phyloP scores from a whole-genome alignment of 495 filamentous ascomycete genomes.

The Xylaria scruposa region DNA sequence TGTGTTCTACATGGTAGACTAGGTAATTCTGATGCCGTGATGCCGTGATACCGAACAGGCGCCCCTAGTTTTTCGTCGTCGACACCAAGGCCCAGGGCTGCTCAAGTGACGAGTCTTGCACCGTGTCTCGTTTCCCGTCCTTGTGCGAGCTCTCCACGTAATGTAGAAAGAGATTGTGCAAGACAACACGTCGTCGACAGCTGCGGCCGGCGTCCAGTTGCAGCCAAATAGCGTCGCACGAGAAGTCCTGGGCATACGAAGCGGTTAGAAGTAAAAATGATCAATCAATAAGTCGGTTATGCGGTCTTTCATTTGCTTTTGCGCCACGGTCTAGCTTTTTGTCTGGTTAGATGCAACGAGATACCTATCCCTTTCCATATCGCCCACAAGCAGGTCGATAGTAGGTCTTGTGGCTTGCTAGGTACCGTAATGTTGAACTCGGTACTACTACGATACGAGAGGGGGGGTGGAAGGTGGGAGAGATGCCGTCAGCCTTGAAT shows the following conservation, averaged over 20 bases:
- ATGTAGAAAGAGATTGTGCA: constrained; percentile 7
- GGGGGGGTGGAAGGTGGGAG: not conserved
- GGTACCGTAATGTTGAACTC: constrained; percentile 1
- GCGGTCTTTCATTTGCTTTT: constrained; percentile 12
- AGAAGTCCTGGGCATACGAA: not conserved
- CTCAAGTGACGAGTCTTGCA: not conserved
- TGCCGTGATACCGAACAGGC: not conserved
- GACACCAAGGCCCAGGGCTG: not conserved
- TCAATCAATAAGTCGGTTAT: constrained; percentile 19
- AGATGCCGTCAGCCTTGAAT: constrained; percentile 26
- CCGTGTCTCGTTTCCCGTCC: constrained; percentile 12
- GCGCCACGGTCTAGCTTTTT: constrained; percentile 4
- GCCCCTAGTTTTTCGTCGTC: not conserved
- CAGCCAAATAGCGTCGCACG: constrained; percentile 15
- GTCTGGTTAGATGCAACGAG: no score
- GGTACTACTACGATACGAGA: constrained; percentile 11
- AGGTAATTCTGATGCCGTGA: no score
- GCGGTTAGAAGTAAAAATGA: not conserved
- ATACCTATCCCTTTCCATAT: not conserved
- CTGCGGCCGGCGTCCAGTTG: constrained; percentile 6
- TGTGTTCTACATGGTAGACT: not conserved
- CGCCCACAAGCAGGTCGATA: constrained; percentile 3
- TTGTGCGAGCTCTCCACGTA: constrained; percentile 10
- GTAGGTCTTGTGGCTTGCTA: constrained; percentile 7
- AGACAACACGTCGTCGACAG: constrained; percentile 9